phyloP scores from a whole-genome alignment of 257 asterid genomes.

The Petrea volubilis region DNA sequence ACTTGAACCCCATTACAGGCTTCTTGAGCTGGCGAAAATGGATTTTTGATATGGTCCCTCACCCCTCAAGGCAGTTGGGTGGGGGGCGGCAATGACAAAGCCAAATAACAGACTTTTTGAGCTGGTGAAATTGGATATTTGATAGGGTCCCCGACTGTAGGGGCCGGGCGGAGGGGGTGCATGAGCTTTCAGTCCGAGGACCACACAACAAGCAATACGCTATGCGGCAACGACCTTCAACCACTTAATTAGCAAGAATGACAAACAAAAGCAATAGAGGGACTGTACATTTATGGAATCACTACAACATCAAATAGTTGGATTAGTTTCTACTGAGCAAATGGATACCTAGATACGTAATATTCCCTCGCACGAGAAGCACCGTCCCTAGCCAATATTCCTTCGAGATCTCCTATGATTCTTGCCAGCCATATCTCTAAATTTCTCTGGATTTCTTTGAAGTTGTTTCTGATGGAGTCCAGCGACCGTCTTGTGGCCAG shows the following conservation, averaged over 20 bases:
- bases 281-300: slow-evolving; percentile 31
- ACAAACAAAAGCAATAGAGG: slow-evolving; percentile 12
- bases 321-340: slow-evolving; percentile 48
- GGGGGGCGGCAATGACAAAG: too few species aligned
- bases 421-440: slow-evolving; percentile 97
- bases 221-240: not conserved
- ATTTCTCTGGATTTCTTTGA: slow-evolving; percentile 89
- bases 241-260: slow-evolving; percentile 26
- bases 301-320: slow-evolving; percentile 3
- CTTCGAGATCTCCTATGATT: slow-evolving; percentile 94
- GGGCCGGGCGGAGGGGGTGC: too few species aligned
- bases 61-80: not conserved
- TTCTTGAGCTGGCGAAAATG: not conserved
- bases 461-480: slow-evolving; percentile 85
- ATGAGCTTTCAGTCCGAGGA: too few species aligned
- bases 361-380: slow-evolving; percentile 82
- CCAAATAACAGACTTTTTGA: too few species aligned
- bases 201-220: not conserved
- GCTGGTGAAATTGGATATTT: too few species aligned
- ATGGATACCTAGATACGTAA: slow-evolving; percentile 80
- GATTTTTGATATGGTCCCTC: slow-evolving; percentile 1
- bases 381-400: slow-evolving; percentile 80
- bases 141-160: too few species aligned
- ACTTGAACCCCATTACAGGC: not conserved
- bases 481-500: slow-evolving; percentile 63